Base-by-base conservation (phyloP, 2,329 filamentous ascomycete species). In the Trichoderma afroharzianum region DNA sequence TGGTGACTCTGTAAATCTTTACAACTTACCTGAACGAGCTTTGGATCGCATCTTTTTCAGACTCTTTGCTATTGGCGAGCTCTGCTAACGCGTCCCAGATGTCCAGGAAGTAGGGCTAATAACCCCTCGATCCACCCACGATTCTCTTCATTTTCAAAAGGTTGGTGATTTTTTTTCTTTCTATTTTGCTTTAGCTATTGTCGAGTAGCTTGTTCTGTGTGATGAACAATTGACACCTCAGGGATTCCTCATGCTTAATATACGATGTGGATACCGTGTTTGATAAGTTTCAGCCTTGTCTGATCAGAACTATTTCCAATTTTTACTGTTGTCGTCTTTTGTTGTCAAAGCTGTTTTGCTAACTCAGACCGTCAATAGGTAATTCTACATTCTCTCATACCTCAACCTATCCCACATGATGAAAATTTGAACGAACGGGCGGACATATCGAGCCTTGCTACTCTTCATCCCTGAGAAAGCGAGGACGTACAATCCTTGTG, bases 171-270 rank as follows among this genome's bases (percentile, higher is more conserved):
- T 71, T 50, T 71, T 73, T 72, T 66, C 59, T 47, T 66, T 61
- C 71, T 57, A 67, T 57, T 50, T n/a, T 64, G 55, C 66, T 58
- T 50, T 12, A 58, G 63, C 5, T 57, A 24, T 36, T 57, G 50
- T 36, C 36, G 58, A 70, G 74, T 78, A 74, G 68, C 79, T 61
- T 80, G 79, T 81, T 80, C 80, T 81, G 80, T 78, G 81, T 89
- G 88, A 90, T 90, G 88, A 89, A 84, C 83, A 84, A 85, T 82
- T 83, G 82, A 88, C 85, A 87, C 85, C 85, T 86, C 77, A 88
- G 87, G 88, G 87, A 90, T 90, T 90, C 88, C 88, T 90, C 88
- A 87, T 88, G 82, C 88, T 86, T 87, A 90, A 90, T 83, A 89
- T 76, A 88, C 79, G 73, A 89, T 90, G 88, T 90, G 84, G 88